These are phyloP conservation scores for Juglanconis sp. DNA, from an alignment of 2,329 filamentous ascomycete genomes.

Conservation along the genomic window DNA sequence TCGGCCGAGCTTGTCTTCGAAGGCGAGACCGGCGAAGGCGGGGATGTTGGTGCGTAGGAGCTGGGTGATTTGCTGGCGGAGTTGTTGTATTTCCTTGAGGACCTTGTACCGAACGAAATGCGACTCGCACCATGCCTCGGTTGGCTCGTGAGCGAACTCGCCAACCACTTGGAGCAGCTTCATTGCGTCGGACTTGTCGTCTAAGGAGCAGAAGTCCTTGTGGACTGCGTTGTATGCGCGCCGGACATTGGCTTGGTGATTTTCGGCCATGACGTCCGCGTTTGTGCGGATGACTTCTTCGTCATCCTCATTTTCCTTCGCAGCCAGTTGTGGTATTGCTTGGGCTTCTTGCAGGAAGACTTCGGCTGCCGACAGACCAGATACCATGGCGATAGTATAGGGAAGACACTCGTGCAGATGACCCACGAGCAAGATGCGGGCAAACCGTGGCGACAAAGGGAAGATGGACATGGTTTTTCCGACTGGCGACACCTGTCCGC, in stretches of 20 bases:
- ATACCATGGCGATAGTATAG: slow-evolving; percentile 84
- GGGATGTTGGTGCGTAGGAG: slow-evolving; percentile 75
- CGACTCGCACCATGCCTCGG: slow-evolving; percentile 71
- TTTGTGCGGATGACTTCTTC: slow-evolving; percentile 54
- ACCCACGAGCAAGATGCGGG: slow-evolving; percentile 87
- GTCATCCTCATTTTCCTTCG: slow-evolving; percentile 40
- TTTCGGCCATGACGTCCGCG: slow-evolving; percentile 69
- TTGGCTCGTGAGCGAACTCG: slow-evolving; percentile 74
- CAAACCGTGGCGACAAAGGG: slow-evolving; percentile 84
- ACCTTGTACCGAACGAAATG: slow-evolving; percentile 87
- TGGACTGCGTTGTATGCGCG: slow-evolving; percentile 67
- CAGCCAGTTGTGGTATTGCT: slow-evolving; percentile 57
- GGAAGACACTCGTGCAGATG: slow-evolving; percentile 77
- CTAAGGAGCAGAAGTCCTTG: slow-evolving; percentile 73
- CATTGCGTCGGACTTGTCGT: slow-evolving; percentile 81
- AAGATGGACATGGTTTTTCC: slow-evolving; percentile 84
- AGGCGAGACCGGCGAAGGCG: slow-evolving; percentile 55
- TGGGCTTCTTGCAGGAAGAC: slow-evolving; percentile 82
- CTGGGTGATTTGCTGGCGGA: slow-evolving; percentile 77
- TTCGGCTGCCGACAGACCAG: slow-evolving; percentile 83
- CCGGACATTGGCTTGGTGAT: slow-evolving; percentile 62
- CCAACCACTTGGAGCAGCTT: slow-evolving; percentile 87
- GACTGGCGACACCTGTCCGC: slow-evolving; percentile 72
- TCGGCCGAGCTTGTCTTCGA: slow-evolving; percentile 53
- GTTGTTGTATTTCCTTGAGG: slow-evolving; percentile 79